Base-by-base conservation (phyloP, 2,329 filamentous ascomycete genomes). In the Fusarium chlamydosporum region DNA sequence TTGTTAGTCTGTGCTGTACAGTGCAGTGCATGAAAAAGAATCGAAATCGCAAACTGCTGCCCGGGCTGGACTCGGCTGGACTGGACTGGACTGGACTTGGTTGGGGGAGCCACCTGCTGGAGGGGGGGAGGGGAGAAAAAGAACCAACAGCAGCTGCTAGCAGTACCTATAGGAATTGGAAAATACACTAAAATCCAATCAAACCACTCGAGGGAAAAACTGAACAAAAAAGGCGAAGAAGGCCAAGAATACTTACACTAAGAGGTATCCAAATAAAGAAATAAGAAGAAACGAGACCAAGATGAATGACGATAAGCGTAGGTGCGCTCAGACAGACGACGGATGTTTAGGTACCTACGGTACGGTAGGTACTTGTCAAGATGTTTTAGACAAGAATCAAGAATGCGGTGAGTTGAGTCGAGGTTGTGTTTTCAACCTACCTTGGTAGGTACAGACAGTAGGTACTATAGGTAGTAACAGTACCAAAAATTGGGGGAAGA, bases 1-100 rank as follows among this genome's bases (percentile, higher is more conserved):
- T 73, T 68, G 70, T 50, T 50, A 54, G 59, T 62, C 67, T 68
- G 63, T 59, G 60, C 51, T 59, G 61, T 60, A 33, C 33, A 50
- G 63, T 59, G 60, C 51, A 59, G 61, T 60, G 47, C 47, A 50
- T 50, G 16, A 33, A 40, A 23, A 50, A 50, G 47, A 50, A 50
- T 50, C 34, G 68, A 72, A 23, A 61, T 67, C 57, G 57, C 65
- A 62, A 56, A 40, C 33, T 50, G 46, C 3, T 23, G 33, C 26
- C 42, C 18, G 43, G 43, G 29, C 47, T 50, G 34, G 47, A 38
- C 47, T 50, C 34, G 42, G 42, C 42, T 50, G 34, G 33, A 41
- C 12, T 8, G 38, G 38, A 26, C 20, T 20, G 23, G 38, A 41
- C 20, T 7, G 38, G 38, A 29, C 34, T 38, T 35, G 47, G 34